phyloP scores from a whole-genome alignment of 345 rosid genomes.

The Bruguiera sexangula region DNA sequence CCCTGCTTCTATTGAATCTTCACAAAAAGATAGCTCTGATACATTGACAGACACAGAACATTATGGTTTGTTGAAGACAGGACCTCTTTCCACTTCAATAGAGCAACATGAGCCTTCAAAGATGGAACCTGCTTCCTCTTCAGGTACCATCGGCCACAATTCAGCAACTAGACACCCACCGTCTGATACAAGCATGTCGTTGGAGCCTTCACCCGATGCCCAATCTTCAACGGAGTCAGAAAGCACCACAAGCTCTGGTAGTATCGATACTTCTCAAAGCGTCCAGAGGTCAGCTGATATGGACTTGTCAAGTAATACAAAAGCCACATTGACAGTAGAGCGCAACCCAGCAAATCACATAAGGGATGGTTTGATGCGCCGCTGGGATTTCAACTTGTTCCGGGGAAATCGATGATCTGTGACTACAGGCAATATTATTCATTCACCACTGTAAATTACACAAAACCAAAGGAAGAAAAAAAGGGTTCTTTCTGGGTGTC shows the following conservation, averaged over 20 bases:
- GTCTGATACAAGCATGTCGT: conserved; percentile 27
- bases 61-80: neutral
- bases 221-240: conserved; percentile 28
- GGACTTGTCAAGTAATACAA: conserved; percentile 67
- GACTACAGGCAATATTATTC: conserved; percentile 38
- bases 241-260: conserved; percentile 30
- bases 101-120: conserved; percentile 26
- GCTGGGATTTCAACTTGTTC: conserved; percentile 83
- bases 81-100: neutral
- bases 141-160: conserved; percentile 18
- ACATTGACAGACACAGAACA: conserved; percentile 11
- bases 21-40: conserved; percentile 21
- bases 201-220: conserved; percentile 16
- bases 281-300: conserved; percentile 36
- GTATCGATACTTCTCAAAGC: conserved; percentile 31
- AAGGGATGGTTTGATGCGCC: conserved; percentile 77
- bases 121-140: conserved; percentile 32
- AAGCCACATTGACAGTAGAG: conserved; percentile 71
- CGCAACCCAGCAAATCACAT: conserved; percentile 59
- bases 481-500: conserved; percentile 12
- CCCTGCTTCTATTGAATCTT: conserved; percentile 26
- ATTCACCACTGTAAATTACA: conserved; percentile 31
- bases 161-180: conserved; percentile 30
- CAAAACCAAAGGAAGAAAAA: conserved; percentile 10
- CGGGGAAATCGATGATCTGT: conserved; percentile 50